These are phyloP conservation scores for Aphanomyces invadans DNA, from an alignment of 352 stramenopile genomes.

Conservation along the genomic window DNA sequence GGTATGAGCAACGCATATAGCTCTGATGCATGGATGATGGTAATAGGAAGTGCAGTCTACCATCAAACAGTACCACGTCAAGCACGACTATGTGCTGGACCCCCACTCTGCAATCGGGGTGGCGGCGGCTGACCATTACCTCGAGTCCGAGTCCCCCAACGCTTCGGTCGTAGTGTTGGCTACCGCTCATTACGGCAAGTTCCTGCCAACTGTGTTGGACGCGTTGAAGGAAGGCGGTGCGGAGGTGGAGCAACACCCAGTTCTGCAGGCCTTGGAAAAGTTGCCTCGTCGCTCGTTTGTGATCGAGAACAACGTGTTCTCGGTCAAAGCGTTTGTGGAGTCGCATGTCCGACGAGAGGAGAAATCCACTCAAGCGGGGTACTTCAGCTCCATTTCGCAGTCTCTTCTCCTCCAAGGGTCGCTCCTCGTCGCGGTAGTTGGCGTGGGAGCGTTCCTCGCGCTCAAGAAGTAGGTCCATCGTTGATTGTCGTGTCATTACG, in stretches of 20 bases:
- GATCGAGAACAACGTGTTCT: constrained; percentile 52
- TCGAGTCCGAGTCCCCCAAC: constrained; percentile 45
- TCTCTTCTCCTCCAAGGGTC: constrained; percentile 33
- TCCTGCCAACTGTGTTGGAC: constrained; percentile 87
- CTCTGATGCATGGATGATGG: constrained; percentile 26
- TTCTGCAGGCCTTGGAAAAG: constrained; percentile 64
- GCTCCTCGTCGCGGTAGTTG: constrained; percentile 34
- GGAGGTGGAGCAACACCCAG: constrained; percentile 63
- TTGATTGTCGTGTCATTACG: neutral
- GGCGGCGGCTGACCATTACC: constrained; percentile 77
- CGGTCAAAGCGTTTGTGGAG: constrained; percentile 53
- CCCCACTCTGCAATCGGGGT: constrained; percentile 95
- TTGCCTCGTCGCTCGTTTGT: constrained; percentile 55
- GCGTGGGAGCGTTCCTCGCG: constrained; percentile 32
- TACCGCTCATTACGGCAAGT: constrained; percentile 98
- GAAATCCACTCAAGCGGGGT: constrained; percentile 11
- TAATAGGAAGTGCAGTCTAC: constrained; percentile 81
- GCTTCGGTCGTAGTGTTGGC: constrained; percentile 89
- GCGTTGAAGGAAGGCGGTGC: constrained; percentile 71
- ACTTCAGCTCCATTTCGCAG: too few species aligned
- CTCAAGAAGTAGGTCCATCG: constrained; percentile 27
- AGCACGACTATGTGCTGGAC: constrained; percentile 94
- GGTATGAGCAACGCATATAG: neutral
- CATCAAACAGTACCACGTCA: constrained; percentile 89
- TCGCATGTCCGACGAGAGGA: constrained; percentile 32